A percentile compares a stretch with the other conserved stretches of the same genome.
Evolutionary conservation across 2,329 filamentous ascomycete genomes (phyloP).

Genomic region (Lasiodiplodia sp.): DNA sequence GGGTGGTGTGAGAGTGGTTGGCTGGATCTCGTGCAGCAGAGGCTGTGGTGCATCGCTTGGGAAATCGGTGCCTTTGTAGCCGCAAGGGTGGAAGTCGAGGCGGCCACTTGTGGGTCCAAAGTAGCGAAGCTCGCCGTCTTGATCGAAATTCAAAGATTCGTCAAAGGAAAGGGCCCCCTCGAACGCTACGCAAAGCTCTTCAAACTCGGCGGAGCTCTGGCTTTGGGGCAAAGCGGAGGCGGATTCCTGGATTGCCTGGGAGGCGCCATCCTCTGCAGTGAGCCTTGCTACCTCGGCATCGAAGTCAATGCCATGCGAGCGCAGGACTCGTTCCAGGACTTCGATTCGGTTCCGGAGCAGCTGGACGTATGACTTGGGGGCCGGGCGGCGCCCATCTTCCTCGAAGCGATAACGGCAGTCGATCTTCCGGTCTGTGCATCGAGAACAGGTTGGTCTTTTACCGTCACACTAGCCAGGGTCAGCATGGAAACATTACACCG

Average conservation of each 20-base stretch:
- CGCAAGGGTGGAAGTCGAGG: conserved; percentile 40
- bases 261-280: neutral
- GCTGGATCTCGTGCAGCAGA: neutral
- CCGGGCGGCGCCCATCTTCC: conserved; percentile 46
- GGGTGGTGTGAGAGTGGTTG: neutral
- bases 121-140: conserved; percentile 45
- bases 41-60: conserved; percentile 2
- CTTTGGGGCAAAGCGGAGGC: neutral
- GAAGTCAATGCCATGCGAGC: conserved; percentile 41
- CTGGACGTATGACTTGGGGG: conserved; percentile 46
- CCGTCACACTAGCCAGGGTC: conserved; percentile 44
- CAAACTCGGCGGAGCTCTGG: conserved; percentile 31
- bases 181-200: conserved; percentile 36
- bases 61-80: neutral
- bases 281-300: conserved; percentile 36
- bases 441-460: conserved; percentile 41
- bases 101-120: conserved; percentile 49
- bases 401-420: conserved; percentile 42
- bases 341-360: conserved; percentile 45
- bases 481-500: neutral
- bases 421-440: conserved; percentile 42
- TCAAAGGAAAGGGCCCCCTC: conserved; percentile 46
- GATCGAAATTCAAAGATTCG: conserved; percentile 47
- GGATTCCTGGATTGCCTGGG: too few relatives aligned
- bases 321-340: conserved; percentile 42